These are phyloP conservation scores for Fusarium odoratissimum DNA, from an alignment of 2,329 filamentous ascomycete genomes.

Conservation along the genomic window DNA sequence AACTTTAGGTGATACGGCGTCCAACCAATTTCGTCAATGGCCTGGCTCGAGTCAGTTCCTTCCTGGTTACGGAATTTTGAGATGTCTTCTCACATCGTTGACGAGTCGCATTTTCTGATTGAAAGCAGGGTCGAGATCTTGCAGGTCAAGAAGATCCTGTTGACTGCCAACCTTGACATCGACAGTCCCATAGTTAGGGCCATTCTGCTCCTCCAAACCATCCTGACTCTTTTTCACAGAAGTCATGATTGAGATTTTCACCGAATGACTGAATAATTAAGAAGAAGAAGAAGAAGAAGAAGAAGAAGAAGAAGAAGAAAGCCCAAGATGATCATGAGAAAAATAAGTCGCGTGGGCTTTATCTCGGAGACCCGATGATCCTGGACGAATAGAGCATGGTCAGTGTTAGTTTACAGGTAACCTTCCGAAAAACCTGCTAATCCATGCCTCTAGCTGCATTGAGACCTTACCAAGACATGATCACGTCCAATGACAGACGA, in stretches of 20 bases:
- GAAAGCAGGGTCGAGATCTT: constrained; percentile 3
- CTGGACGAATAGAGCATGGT: neutral
- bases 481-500: neutral
- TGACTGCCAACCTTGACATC: neutral
- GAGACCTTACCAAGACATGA: neutral
- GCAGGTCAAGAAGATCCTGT: neutral
- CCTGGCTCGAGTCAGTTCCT: constrained; percentile 43
- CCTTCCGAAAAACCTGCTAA: neutral
- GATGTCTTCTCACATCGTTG: constrained; percentile 63
- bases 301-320: rapidly evolving
- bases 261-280: rapidly evolving
- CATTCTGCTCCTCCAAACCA: neutral
- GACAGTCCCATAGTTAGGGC: neutral
- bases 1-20: constrained; percentile 69
- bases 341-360: constrained; percentile 9
- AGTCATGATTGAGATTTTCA: rapidly evolving
- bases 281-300: rapidly evolving
- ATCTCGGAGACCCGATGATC: neutral
- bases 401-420: neutral
- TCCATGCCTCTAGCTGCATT: neutral
- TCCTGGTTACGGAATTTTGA: rapidly evolving
- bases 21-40: constrained; percentile 70
- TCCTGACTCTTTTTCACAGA: neutral
- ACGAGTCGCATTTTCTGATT: constrained; percentile 74
- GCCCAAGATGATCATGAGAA: neutral